phyloP scores from a whole-genome alignment of 768 basidiomycete species.

The Lentinula detonsa region DNA sequence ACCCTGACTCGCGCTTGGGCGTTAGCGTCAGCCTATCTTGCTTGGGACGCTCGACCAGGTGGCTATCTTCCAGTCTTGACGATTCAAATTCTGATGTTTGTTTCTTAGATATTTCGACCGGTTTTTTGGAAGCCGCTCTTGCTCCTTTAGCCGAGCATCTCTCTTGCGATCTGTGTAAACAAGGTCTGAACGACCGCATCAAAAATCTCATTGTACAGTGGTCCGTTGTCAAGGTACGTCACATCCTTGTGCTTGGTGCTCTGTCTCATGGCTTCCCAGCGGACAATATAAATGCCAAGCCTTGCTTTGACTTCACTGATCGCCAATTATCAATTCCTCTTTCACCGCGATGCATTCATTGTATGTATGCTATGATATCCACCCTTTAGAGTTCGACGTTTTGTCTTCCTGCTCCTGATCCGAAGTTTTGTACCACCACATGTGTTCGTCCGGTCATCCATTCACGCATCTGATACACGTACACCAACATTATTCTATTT shows the following conservation, averaged over 20 bases:
- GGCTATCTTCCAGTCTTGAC: constrained; percentile 13
- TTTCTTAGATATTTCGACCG: constrained; percentile 61
- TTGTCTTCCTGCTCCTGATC: background rate
- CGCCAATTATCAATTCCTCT: background rate
- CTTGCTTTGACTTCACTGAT: background rate
- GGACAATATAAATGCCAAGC: constrained; percentile 42
- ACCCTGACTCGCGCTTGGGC: constrained; percentile 79
- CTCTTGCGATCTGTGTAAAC: constrained; percentile 62
- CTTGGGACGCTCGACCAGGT: constrained; percentile 83
- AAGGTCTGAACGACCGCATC: constrained; percentile 57
- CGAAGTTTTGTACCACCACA: background rate
- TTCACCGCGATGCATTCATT: background rate
- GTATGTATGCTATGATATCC: background rate
- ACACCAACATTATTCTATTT: background rate
- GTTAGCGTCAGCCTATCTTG: constrained; percentile 73
- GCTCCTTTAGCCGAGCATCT: constrained; percentile 65
- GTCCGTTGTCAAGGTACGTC: constrained; percentile 69
- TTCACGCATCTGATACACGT: background rate
- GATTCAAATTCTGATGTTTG: constrained; percentile 10
- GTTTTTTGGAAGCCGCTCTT: constrained; percentile 66
- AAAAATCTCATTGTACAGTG: constrained; percentile 67
- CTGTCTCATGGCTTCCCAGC: constrained; percentile 22
- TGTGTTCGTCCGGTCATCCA: background rate
- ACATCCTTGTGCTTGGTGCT: background rate
- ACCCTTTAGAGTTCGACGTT: background rate